Evolutionary conservation across 2,329 filamentous ascomycete genomes (phyloP), one percentile per base, ranked within the genome.

Genomic region (Pyricularia pennisetigena): DNA sequence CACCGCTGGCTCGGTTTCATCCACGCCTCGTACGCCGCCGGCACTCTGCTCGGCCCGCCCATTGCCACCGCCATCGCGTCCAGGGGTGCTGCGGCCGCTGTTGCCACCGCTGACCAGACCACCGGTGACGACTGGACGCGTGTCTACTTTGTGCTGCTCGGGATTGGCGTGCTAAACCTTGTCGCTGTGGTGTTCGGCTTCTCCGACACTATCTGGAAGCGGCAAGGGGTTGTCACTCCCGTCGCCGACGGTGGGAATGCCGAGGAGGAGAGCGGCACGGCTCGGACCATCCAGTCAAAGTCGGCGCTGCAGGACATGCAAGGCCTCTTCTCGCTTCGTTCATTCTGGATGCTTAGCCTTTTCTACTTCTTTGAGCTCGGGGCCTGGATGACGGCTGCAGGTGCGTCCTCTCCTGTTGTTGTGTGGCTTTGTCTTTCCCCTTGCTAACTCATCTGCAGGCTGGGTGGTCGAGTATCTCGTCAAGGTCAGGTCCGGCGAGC

Each of bases 381-480:
- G 0, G 82, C 81, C 0, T 74, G 73, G 1, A 81, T 87, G 2
- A 89, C 87, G 0, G 83, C 85, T 0, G 75, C 78, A 69, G 61
- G 61, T 63, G 24, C 24, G 61, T 63, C 24, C 24, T 26, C 61
- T 24, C 23, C n/a, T 10, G 23, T 54, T 54, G 1, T n/a, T n/a
- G 4, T 54, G 16, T 14, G 14, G 32, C 32, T 41, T 41, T 8
- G n/a, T n/a, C 16, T 54, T n/a, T 54, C 6, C 41, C 41, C 5
- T 16, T 41, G 20, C 41, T 54, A 54, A 54, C 41, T 20, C 16
- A 54, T n/a, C 41, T 4, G 12, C 23, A 63, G 86, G 88, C 1
- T 90, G 87, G 88, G 83, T 89, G 0, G 87, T 90, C 1, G 86
- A 89, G 71, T 90, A 87, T 68, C 80, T 90, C 3, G 83, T 89